Percentiles rank a stretch among this genome's conserved stretches.
These are phyloP conservation scores for Olyra latifolia DNA, from an alignment of 176 grass and related monocot genomes.

Conservation along the genomic window DNA sequence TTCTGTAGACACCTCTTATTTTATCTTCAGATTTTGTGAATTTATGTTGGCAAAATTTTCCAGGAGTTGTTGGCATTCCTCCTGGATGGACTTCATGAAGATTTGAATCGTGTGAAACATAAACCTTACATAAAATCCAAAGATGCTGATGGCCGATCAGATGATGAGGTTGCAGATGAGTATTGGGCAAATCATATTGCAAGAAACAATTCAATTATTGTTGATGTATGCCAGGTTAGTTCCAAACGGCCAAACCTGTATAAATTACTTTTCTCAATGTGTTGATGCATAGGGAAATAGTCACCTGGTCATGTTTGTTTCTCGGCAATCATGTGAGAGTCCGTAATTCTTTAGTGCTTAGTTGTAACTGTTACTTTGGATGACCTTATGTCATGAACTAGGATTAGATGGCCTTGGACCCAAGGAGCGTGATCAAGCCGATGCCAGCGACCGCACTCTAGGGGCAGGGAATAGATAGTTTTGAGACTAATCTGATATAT, in stretches of 20 bases:
- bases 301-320: conserved; percentile 28
- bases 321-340: neutral
- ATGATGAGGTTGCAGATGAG: conserved; percentile 97
- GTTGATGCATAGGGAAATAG: neutral
- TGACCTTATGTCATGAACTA: too few species aligned
- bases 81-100: conserved; percentile 96
- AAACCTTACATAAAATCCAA: conserved; percentile 84
- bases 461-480: too few species aligned
- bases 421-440: too few species aligned
- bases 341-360: conserved; percentile 1
- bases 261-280: neutral
- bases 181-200: conserved; percentile 99
- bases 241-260: neutral
- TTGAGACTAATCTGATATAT: too few species aligned
- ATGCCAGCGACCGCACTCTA: too few species aligned
- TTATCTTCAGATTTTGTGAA: conserved; percentile 15
- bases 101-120: conserved; percentile 97
- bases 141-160: conserved; percentile 91
- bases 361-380: neutral
- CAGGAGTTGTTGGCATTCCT: conserved; percentile 97
- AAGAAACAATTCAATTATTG: conserved; percentile 98
- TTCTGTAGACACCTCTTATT: conserved; percentile 5
- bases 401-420: too few species aligned
- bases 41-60: conserved; percentile 25
- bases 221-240: conserved; percentile 98